A percentile compares a stretch with the other conserved stretches of the same genome.
Conservation (phyloP, 768 basidiomycete genomes). For the Cystofilobasidium macerans region DNA sequence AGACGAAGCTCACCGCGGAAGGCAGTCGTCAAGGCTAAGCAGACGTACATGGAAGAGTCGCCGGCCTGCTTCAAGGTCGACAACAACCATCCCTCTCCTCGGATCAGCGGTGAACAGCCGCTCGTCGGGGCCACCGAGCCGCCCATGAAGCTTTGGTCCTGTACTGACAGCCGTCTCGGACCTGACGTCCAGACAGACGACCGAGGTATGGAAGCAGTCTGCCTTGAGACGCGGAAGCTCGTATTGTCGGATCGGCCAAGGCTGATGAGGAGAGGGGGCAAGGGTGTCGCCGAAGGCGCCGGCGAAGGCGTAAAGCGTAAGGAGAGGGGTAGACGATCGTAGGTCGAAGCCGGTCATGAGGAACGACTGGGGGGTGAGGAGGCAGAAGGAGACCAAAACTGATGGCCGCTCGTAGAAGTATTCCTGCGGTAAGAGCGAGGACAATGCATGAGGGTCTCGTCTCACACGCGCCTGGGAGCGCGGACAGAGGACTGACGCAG, state of each 20-base stretch:
- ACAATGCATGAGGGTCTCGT: too few species aligned
- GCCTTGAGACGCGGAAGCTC: background rate
- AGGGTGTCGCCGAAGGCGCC: background rate
- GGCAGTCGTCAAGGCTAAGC: background rate
- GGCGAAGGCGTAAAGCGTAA: background rate
- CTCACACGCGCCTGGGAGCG: background rate
- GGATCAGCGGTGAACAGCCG: background rate
- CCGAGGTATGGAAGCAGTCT: background rate
- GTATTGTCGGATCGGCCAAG: background rate
- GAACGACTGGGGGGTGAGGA: background rate
- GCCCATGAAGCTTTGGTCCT: background rate
- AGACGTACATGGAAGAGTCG: background rate
- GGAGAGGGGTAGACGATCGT: background rate
- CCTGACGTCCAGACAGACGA: background rate
- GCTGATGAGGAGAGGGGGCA: background rate
- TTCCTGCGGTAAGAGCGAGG: background rate
- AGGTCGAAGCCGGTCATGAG: background rate
- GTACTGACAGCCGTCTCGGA: background rate
- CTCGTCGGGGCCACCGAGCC: background rate
- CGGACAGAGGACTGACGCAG: background rate
- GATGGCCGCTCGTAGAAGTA: background rate
- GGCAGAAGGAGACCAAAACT: background rate
- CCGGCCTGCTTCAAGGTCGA: background rate
- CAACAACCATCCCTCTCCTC: background rate
- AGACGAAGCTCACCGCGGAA: too few species aligned